Base-by-base conservation (phyloP, 768 basidiomycete species). In the Mycena rosella region DNA sequence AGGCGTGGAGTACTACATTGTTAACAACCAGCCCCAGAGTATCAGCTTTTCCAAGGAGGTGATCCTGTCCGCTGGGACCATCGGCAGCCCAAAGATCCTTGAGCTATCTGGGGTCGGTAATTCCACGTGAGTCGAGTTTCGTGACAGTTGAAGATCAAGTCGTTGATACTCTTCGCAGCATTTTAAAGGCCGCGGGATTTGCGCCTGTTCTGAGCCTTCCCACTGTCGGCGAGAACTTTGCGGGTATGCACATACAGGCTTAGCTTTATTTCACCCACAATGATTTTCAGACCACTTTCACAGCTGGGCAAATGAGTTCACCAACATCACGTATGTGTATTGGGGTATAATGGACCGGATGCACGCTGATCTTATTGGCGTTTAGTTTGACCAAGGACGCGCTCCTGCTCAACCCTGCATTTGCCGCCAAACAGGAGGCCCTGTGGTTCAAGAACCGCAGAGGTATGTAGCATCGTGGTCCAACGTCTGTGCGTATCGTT, bases 41-140 rank as follows among this genome's bases (percentile, higher is more conserved):
- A 80, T 87, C 56, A 78, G 76, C n/a, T 85, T 86, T 18, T 80
- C 77, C 62, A 85, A 85, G 72, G 88, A 88, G 73, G 87, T 86
- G 45, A 82, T 88, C 48, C 71, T 84, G 5, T 73, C 83, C 4
- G 82, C 79, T 5, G 86, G 86, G n/a, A 77, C 83, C 0, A 77
- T 86, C 55, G 83, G 83, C 17, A 83, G 79, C 60, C 83, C 86
- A 14, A 79, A 82, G 27, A 73, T 74, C 2, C 47, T 74, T 14
- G 78, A 79, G 53, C 54, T 78, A 7, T 79, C 78, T 13, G 79
- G 79, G 3, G 76, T 81, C 3, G 80, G 80, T 6, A 79, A 77
- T 64, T 36, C 73, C 10, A 80, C 75, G 78, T 78, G 49, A 22
- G 75, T 65, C 8, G 36, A 22, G n/a, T 45, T 11, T 38, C 14